phyloP scores from a whole-genome alignment of 176 grass and related monocot species.

The Oryza glaberrima region DNA sequence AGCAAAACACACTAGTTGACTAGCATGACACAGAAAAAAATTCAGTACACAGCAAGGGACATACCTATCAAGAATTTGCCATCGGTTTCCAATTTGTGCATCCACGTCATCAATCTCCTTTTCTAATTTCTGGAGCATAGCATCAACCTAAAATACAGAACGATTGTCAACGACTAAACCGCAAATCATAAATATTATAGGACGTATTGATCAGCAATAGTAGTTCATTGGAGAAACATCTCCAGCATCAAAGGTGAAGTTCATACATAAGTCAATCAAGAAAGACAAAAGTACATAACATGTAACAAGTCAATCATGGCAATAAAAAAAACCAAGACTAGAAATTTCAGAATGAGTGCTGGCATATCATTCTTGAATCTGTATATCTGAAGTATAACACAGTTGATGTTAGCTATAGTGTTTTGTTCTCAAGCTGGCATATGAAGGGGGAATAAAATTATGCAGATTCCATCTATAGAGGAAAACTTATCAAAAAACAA shows the following conservation, averaged over 20 bases:
- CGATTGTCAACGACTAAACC: neutral
- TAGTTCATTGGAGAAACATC: constrained; percentile 8
- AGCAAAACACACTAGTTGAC: constrained; percentile 16
- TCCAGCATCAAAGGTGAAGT: neutral
- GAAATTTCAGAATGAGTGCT: neutral
- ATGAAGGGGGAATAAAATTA: neutral
- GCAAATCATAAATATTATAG: too few relatives aligned
- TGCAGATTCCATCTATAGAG: constrained; percentile 7
- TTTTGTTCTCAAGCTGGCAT: constrained; percentile 22
- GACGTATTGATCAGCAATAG: too few relatives aligned
- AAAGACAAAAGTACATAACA: neutral
- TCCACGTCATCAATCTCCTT: constrained; percentile 99
- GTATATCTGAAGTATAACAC: constrained; percentile 6
- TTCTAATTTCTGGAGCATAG: constrained; percentile 90
- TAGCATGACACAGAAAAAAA: constrained; percentile 30
- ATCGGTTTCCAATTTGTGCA: constrained; percentile 92
- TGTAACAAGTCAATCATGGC: neutral
- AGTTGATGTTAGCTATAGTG: constrained; percentile 13
- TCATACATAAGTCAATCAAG: constrained; percentile 17
- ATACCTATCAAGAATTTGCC: constrained; percentile 97
- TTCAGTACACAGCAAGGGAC: constrained; percentile 1
- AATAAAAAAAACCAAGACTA: neutral
- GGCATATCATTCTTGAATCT: neutral
- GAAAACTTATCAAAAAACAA: neutral
- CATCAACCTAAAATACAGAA: constrained; percentile 80